Base-by-base conservation (phyloP, 2,329 filamentous ascomycete species). In the Amphichorda felina region DNA sequence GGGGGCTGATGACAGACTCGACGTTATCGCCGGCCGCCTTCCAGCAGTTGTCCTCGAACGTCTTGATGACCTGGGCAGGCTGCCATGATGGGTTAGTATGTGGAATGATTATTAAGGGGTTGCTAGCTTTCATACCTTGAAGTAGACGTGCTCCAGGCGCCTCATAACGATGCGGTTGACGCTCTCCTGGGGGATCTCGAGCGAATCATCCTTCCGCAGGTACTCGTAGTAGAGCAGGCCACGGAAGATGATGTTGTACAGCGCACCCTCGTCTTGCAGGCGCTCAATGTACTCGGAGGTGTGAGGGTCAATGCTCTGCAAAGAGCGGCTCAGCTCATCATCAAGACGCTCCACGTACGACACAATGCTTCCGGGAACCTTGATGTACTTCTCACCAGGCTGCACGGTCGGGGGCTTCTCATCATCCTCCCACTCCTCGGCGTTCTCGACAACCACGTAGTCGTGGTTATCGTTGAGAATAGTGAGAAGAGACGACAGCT, bases 381-480 rank as follows among this genome's bases (percentile, higher is more conserved):
- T 88, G 71, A 94, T 83, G 54, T 89, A 74, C 56, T 75, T 82
- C 58, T 94, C 79, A 43, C 77, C 84, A 16, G 71, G 60, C 38
- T 73, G 75, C 46, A 89, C 68, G 22, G 70, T 70, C 11, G 91
- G 91, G 28, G 79, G 73, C 69, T 95, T 96, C 50, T 98, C 93
- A 47, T 98, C 93, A 51, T 98, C 91, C 48, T 98, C 91, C 91
- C 91, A 96, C 62, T 98, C 91, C 56, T 98, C 91, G 16, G 86
- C 91, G 46, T 75, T 79, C 64, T 98, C 91, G 17, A 91, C 70
- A 33, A 98, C 85, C 35, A 96, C 70, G 54, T 89, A 82, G 44
- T 91, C 78, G 41, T 71, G 70, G 63, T 85, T 85, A 41, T 72
- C 61, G 57, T 94, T 85, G 28, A 98, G 77, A 14, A 87, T 77